Evolutionary conservation across 768 basidiomycete genomes (phyloP), one percentile per base, ranked within the genome.

Genomic region (Hygrocybe punicea): DNA sequence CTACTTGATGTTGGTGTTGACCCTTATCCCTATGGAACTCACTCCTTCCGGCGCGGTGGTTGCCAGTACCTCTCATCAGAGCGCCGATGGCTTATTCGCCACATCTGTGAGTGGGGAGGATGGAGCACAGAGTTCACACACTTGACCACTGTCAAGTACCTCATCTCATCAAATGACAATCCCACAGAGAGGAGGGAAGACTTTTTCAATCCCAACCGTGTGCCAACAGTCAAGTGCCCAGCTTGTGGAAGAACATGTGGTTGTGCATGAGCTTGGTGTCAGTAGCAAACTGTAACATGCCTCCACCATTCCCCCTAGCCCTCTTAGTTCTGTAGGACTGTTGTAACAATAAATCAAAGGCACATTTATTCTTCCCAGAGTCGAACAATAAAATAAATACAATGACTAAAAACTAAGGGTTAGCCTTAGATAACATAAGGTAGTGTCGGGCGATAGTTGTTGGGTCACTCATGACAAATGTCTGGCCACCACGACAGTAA

Each of bases 101-200:
- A 59, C 2, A 74, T 80, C 19, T 80, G 78, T 55, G 71, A 74
- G 17, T 79, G 78, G 76, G 78, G 74, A 42, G 79, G 78, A 6
- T 79, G 78, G 77, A 73, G 70, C 53, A 70, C 64, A 4, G 71
- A 78, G 40, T 75, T 75, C 51, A 71, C 71, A 5, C 67, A 69
- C 51, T 48, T 73, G 55, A 78, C 73, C 0, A 76, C 78, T 29
- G 29, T 29, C 29, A 29, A 29, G 29, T 29, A 29, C 29, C 29
- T 29, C 29, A 29, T 29, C 29, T 29, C 29, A 29, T 29, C 4
- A 8, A 29, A 29, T 29, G 29, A 29, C 29, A 29, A 29, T 29
- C 29, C 45, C 72, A 78, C 58, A 1, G 62, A 69, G 14, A 56
- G 36, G 9, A 66, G 71, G 1, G 70, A 75, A 53, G 70, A 78